phyloP scores from a whole-genome alignment of 495 filamentous ascomycete genomes.

The Cercophora sp. region DNA sequence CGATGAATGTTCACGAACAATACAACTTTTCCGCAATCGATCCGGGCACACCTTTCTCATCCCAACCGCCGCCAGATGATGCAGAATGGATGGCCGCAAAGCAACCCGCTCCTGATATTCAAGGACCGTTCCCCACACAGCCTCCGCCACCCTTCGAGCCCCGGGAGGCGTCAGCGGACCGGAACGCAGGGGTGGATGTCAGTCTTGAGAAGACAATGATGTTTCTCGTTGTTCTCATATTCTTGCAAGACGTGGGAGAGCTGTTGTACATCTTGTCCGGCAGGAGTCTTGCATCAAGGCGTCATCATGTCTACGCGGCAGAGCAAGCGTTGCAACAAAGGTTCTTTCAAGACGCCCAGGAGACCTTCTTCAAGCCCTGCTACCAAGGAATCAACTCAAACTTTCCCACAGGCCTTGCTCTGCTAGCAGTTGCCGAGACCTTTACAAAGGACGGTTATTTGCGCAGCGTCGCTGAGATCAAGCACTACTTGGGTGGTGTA shows the following conservation, averaged over 20 bases:
- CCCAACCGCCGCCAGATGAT: background rate
- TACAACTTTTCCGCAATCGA: background rate
- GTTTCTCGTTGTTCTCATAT: conserved; percentile 2
- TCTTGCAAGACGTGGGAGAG: conserved; percentile 1
- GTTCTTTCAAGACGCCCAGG: background rate
- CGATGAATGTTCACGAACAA: too few species aligned
- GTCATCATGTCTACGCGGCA: background rate
- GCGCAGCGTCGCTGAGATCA: conserved; percentile 6
- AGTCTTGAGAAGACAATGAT: background rate
- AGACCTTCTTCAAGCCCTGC: background rate
- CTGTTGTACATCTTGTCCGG: conserved; percentile 5
- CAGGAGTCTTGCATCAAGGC: background rate
- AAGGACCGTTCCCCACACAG: too few species aligned
- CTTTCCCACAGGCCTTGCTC: background rate
- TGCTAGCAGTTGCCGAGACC: conserved; percentile 7
- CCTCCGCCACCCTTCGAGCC: too few species aligned
- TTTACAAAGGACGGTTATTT: conserved; percentile 4
- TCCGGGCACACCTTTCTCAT: background rate
- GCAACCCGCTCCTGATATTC: too few species aligned
- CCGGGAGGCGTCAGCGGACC: too few species aligned
- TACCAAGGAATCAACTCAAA: background rate
- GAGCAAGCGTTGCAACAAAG: background rate
- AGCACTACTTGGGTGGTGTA: conserved; percentile 4
- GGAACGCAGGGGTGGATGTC: background rate
- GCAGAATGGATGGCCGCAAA: background rate